Evolutionary conservation across 768 basidiomycete species (phyloP).

Genomic region (Leccinum barrowsii): DNA sequence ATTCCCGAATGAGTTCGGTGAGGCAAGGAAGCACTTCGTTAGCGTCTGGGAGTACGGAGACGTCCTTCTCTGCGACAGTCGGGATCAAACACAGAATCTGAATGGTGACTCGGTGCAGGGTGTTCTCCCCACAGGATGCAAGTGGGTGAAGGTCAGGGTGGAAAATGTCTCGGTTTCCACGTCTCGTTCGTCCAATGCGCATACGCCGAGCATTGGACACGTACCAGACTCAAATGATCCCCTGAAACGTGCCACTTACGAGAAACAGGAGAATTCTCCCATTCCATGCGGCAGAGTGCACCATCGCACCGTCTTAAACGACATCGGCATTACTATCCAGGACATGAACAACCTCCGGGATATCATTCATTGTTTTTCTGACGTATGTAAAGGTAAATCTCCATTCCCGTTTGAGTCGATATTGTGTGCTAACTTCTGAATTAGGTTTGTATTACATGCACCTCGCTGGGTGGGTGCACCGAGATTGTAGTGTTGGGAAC

Average conservation of each 20-base stretch:
- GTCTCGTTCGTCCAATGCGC: neutral
- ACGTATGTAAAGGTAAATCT: neutral
- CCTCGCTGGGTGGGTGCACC: neutral
- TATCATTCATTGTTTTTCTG: neutral
- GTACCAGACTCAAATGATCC: accelerated
- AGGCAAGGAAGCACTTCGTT: no score
- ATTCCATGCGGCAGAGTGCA: neutral
- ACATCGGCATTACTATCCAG: neutral
- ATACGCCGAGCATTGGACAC: neutral
- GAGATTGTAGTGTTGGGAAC: neutral
- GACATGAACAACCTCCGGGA: neutral
- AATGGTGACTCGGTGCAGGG: no score
- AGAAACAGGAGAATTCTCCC: neutral
- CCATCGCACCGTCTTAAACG: neutral
- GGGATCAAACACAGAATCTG: neutral
- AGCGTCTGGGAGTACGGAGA: neutral
- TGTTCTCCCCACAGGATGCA: no score
- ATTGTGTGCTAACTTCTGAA: neutral
- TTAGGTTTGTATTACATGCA: neutral
- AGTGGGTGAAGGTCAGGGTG: no score
- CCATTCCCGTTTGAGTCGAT: neutral
- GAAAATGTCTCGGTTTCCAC: neutral
- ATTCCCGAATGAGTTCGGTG: no score
- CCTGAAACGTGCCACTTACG: neutral
- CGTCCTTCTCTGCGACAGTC: neutral